Evolutionary conservation across 148 eudicot species (phyloP).

Genomic region (Rheum nobile): DNA sequence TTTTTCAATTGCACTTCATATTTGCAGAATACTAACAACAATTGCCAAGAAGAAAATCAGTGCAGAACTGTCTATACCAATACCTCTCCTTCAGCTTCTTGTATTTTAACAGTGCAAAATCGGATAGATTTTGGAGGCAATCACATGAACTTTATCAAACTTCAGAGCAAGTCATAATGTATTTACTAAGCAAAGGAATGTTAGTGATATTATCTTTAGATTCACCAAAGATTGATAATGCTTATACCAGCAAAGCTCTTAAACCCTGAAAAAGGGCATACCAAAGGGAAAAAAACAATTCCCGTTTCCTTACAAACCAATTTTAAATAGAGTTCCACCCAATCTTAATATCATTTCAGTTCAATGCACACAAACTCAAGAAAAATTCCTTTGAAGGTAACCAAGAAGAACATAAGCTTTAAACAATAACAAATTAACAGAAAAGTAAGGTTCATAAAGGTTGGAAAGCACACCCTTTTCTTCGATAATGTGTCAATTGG

Average conservation of each 20-base stretch:
- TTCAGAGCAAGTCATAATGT: neutral
- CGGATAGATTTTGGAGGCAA: neutral
- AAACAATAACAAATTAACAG: neutral
- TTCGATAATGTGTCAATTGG: slow-evolving; percentile 88
- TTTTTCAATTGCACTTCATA: neutral
- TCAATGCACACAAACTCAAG: neutral
- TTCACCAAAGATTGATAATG: neutral
- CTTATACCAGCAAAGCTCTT: neutral
- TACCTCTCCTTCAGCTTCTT: neutral
- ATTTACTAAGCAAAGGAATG: neutral
- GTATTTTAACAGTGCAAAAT: neutral
- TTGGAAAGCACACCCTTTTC: slow-evolving; percentile 50
- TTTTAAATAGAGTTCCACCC: neutral
- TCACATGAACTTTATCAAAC: neutral
- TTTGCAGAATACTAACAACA: neutral
- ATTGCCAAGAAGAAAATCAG: neutral
- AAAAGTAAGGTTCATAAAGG: neutral
- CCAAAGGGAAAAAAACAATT: neutral
- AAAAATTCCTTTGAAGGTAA: neutral
- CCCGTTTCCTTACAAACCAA: neutral
- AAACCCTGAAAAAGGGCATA: neutral
- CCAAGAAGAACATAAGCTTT: neutral
- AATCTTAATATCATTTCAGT: neutral
- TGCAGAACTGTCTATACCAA: neutral
- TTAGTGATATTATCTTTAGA: neutral